Conservation (phyloP, 176 grass and related monocot genomes). For the Leersia perrieri region DNA sequence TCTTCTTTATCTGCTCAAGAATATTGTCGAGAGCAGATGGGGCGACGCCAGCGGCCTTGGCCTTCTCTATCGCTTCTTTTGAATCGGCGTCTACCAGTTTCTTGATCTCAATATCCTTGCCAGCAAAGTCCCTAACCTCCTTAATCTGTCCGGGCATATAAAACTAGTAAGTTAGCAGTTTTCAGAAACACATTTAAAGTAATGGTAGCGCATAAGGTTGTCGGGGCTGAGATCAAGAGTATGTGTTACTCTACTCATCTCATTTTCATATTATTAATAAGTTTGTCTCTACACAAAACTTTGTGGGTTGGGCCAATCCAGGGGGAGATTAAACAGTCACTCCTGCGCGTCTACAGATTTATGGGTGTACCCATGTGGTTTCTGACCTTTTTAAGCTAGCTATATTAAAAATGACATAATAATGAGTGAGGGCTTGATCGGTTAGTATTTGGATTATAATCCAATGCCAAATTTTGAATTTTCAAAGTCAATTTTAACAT, state of each 20-base stretch:
- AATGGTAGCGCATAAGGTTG: not conserved
- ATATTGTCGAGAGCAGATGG: slow-evolving; percentile 61
- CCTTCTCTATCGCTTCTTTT: slow-evolving; percentile 86
- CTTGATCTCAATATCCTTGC: slow-evolving; percentile 86
- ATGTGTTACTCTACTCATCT: not conserved
- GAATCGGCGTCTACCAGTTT: slow-evolving; percentile 90
- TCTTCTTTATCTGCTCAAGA: slow-evolving; percentile 96
- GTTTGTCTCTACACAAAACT: not conserved
- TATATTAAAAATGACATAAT: too few relatives aligned
- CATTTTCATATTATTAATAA: not conserved
- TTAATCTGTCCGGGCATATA: slow-evolving; percentile 54
- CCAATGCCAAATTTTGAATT: too few relatives aligned
- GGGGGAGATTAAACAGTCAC: not conserved
- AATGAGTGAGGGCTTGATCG: too few relatives aligned
- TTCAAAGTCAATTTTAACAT: too few relatives aligned
- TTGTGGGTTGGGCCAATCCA: not conserved
- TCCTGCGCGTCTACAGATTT: not conserved
- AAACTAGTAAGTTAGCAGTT: slow-evolving; percentile 10
- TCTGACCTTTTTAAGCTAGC: too few relatives aligned
- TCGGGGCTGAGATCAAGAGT: not conserved
- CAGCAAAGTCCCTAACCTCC: slow-evolving; percentile 89
- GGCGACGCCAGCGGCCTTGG: slow-evolving; percentile 42
- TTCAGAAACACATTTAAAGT: not conserved
- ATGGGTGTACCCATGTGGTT: not conserved
- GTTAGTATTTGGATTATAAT: too few relatives aligned